Conservation (phyloP, 768 basidiomycete genomes). For the Russula lepida region DNA sequence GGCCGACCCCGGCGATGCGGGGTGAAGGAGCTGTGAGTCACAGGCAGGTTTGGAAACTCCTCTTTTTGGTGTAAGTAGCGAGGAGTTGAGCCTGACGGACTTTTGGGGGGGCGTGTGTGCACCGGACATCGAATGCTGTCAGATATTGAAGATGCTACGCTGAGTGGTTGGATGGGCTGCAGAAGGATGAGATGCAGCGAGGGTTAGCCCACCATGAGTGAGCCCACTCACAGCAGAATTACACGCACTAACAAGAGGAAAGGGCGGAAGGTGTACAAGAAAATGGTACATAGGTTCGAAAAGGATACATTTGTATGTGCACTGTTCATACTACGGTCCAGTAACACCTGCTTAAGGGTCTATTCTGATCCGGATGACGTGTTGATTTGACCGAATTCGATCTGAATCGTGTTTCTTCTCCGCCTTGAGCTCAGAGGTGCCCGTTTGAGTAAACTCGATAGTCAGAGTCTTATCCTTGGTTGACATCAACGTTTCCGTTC, state of each 20-base stretch:
- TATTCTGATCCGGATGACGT: not conserved
- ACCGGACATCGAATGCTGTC: conserved; percentile 31
- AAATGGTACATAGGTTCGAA: not conserved
- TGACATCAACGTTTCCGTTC: too few relatives aligned
- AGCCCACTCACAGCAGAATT: not conserved
- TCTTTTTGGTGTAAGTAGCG: not conserved
- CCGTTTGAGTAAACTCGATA: not conserved
- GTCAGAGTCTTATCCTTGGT: too few relatives aligned
- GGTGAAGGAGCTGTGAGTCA: too few relatives aligned
- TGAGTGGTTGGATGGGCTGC: conserved; percentile 33
- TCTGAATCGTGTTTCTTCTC: not conserved
- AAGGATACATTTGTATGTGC: too few relatives aligned
- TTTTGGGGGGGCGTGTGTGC: conserved; percentile 4
- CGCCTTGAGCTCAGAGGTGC: not conserved
- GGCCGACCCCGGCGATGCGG: conserved; percentile 53
- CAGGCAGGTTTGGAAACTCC: too few relatives aligned
- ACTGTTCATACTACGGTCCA: too few relatives aligned
- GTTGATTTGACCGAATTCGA: not conserved
- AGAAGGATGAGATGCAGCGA: conserved; percentile 27
- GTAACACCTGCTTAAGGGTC: too few relatives aligned
- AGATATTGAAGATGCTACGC: conserved; percentile 28
- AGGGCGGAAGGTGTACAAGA: not conserved
- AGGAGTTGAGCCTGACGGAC: not conserved
- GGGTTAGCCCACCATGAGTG: not conserved
- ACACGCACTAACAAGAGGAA: not conserved